Evolutionary conservation across 176 grass and related monocot species (phyloP).

Genomic region (Ananas comosus): DNA sequence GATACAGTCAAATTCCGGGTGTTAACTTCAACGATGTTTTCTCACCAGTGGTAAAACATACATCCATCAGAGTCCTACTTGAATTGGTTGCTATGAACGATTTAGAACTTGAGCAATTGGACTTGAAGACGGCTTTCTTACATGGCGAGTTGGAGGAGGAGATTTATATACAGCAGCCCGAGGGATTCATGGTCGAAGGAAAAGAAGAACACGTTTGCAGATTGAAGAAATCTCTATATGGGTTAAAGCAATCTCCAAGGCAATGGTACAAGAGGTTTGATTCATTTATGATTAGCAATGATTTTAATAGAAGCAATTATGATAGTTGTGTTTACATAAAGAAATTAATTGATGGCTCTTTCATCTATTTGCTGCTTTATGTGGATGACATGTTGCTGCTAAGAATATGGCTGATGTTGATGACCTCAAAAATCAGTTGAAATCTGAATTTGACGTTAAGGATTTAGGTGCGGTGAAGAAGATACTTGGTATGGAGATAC

Average conservation of each 20-base stretch:
- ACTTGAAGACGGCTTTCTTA: no score
- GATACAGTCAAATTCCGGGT: no score
- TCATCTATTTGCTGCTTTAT: neutral
- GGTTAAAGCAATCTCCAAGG: conserved; percentile 1
- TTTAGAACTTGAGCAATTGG: no score
- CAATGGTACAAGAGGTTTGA: conserved; percentile 17
- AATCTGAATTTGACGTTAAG: conserved; percentile 8
- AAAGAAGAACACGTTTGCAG: conserved; percentile 1
- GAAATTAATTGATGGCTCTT: neutral
- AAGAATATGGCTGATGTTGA: no score
- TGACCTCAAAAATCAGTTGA: neutral
- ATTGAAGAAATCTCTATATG: conserved; percentile 13
- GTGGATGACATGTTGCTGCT: no score
- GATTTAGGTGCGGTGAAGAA: conserved; percentile 1
- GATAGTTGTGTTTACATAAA: neutral
- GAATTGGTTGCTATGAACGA: no score
- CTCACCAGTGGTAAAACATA: no score
- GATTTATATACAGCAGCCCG: conserved; percentile 8
- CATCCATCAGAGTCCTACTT: no score
- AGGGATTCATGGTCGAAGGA: neutral
- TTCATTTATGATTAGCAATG: neutral
- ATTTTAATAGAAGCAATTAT: neutral
- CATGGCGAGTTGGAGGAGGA: neutral
- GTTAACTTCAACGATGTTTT: no score
- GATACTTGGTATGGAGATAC: conserved; percentile 7